Conservation (phyloP, 495 filamentous ascomycete species). For the Antarctomyces pellizariae region DNA sequence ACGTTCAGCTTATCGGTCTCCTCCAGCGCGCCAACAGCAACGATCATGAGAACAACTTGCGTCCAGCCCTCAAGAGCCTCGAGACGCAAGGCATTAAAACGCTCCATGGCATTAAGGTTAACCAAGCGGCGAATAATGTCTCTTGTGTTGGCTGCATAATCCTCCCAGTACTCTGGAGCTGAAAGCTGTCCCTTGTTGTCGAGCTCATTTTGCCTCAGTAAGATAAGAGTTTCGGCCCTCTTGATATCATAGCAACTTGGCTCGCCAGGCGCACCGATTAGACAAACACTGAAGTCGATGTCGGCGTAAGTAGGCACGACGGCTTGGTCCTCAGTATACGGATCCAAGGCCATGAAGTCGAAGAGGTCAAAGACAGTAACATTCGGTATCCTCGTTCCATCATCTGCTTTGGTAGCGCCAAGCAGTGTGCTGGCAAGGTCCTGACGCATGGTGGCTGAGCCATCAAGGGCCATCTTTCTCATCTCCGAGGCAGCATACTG, state of each 20-base stretch:
- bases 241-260: slow-evolving; percentile 30
- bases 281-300: slow-evolving; percentile 36
- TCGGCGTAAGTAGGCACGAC: slow-evolving; percentile 30
- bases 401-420: slow-evolving; percentile 42
- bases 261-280: slow-evolving; percentile 23
- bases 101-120: slow-evolving; percentile 37
- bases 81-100: slow-evolving; percentile 32
- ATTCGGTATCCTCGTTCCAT: slow-evolving; percentile 34
- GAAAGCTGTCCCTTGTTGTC: slow-evolving; percentile 23
- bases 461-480: slow-evolving; percentile 42
- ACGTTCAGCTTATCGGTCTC: slow-evolving; percentile 42
- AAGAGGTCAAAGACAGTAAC: slow-evolving; percentile 76
- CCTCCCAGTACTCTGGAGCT: slow-evolving; percentile 29
- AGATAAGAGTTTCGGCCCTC: slow-evolving; percentile 38
- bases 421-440: slow-evolving; percentile 58
- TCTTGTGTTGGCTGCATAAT: slow-evolving; percentile 32
- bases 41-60: slow-evolving; percentile 53
- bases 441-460: slow-evolving; percentile 50
- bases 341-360: slow-evolving; percentile 63
- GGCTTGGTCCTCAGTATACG: slow-evolving; percentile 20
- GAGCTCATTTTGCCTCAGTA: slow-evolving; percentile 30
- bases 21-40: slow-evolving; percentile 54
- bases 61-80: slow-evolving; percentile 56
- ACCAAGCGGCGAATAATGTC: slow-evolving; percentile 28
- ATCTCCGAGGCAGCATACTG: slow-evolving; percentile 73